These are phyloP conservation scores for Hortiboletus campestris DNA, from an alignment of 768 basidiomycete species.

Conservation along the genomic window DNA sequence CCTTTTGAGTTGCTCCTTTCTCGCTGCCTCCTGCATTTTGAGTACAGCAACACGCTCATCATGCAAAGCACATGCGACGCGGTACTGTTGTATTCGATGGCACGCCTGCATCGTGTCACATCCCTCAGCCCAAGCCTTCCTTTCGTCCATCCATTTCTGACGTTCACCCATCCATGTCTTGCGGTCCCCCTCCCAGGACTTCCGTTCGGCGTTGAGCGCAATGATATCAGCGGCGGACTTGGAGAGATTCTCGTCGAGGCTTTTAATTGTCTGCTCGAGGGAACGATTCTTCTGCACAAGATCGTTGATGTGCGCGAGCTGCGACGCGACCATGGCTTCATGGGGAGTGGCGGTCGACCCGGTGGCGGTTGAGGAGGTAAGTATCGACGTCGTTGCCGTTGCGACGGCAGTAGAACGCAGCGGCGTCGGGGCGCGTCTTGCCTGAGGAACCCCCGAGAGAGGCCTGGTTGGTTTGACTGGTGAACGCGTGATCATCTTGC, in stretches of 20 bases:
- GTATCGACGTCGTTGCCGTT: conserved; percentile 25
- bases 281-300: conserved; percentile 67
- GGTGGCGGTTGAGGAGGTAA: conserved; percentile 28
- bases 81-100: conserved; percentile 64
- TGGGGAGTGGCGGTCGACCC: conserved; percentile 34
- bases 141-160: conserved; percentile 51
- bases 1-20: conserved; percentile 57
- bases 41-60: conserved; percentile 49
- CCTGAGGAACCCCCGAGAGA: conserved; percentile 4
- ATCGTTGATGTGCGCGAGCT: conserved; percentile 69
- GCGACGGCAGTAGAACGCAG: conserved; percentile 18
- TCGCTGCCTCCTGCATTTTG: conserved; percentile 50
- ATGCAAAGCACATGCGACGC: conserved; percentile 52
- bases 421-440: conserved; percentile 22
- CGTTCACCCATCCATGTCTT: conserved; percentile 22
- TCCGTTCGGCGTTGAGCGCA: conserved; percentile 41
- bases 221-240: conserved; percentile 30
- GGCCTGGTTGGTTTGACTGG: conserved; percentile 24
- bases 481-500: conserved; percentile 29
- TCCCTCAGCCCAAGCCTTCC: conserved; percentile 57
- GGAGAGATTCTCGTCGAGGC: conserved; percentile 49
- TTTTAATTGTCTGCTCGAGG: conserved; percentile 59
- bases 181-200: conserved; percentile 26
- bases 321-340: conserved; percentile 54
- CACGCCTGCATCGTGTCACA: conserved; percentile 61